A percentile compares a stretch with the other conserved stretches of the same genome.
phyloP scores from a whole-genome alignment of 2,329 filamentous ascomycete genomes.

The Furcasterigmium sp. region DNA sequence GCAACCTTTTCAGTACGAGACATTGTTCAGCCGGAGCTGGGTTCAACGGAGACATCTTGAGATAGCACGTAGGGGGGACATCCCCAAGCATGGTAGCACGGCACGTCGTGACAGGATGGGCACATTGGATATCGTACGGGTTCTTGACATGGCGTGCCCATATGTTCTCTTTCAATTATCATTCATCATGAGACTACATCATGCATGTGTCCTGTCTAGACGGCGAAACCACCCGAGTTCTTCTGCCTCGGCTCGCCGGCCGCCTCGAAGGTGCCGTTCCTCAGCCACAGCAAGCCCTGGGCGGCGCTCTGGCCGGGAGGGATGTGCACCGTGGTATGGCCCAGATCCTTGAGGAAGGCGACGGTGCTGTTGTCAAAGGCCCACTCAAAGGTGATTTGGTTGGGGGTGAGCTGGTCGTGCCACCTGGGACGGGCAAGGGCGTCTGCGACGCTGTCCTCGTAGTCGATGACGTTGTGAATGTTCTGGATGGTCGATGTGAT shows the following conservation, averaged over 20 bases:
- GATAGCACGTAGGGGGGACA: too few relatives aligned
- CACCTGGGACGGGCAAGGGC: slow-evolving; percentile 66
- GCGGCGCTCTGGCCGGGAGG: slow-evolving; percentile 61
- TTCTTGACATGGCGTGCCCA: too few relatives aligned
- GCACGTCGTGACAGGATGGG: too few relatives aligned
- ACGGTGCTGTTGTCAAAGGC: slow-evolving; percentile 65
- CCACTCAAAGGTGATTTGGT: slow-evolving; percentile 65
- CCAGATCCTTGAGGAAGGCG: slow-evolving; percentile 57
- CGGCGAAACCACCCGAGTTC: slow-evolving; percentile 62
- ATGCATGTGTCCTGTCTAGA: slow-evolving; percentile 21
- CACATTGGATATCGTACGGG: too few relatives aligned
- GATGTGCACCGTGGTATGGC: slow-evolving; percentile 73
- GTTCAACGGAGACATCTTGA: too few relatives aligned
- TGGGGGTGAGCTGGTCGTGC: slow-evolving; percentile 78
- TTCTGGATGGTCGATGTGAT: slow-evolving; percentile 79
- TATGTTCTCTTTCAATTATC: too few relatives aligned
- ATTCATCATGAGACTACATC: not conserved
- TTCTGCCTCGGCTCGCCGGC: slow-evolving; percentile 76
- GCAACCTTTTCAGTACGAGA: slow-evolving; percentile 37
- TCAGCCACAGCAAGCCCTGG: slow-evolving; percentile 62
- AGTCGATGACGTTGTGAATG: slow-evolving; percentile 69
- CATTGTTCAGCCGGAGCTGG: slow-evolving; percentile 29
- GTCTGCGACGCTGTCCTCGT: slow-evolving; percentile 51
- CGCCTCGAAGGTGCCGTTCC: slow-evolving; percentile 68
- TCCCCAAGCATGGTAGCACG: too few relatives aligned